These are phyloP conservation scores for Rugosomyces carneus DNA, from an alignment of 1,284 basidiomycete genomes.

Conservation along the genomic window DNA sequence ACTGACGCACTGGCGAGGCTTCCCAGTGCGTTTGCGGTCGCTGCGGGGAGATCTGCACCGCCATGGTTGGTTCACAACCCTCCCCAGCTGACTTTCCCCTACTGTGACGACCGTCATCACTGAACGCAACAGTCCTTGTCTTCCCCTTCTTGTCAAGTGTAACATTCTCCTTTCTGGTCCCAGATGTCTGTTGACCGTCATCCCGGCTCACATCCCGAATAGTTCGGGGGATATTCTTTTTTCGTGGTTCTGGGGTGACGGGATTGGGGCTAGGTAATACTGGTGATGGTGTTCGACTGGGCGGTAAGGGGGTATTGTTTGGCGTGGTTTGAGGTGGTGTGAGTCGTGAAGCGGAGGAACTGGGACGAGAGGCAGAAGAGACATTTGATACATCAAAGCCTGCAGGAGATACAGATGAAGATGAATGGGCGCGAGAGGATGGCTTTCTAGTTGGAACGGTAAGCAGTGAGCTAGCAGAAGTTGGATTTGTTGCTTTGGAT, in stretches of 20 bases:
- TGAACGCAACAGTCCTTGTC: conserved; percentile 30
- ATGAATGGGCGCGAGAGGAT: conserved; percentile 17
- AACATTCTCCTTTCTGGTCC: conserved; percentile 22
- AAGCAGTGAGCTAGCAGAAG: conserved; percentile 9
- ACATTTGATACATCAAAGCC: conserved; percentile 17
- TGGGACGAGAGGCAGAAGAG: conserved; percentile 15
- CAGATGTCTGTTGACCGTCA: conserved; percentile 44
- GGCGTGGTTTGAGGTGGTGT: conserved; percentile 15
- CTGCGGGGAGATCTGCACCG: conserved; percentile 58
- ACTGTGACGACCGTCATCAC: conserved; percentile 22
- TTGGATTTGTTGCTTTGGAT: not conserved
- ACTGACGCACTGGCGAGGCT: conserved; percentile 34
- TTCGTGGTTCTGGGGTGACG: conserved; percentile 36
- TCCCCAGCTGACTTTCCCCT: conserved; percentile 15
- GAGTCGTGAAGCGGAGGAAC: conserved; percentile 22
- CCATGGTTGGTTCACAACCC: conserved; percentile 30
- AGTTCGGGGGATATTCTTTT: conserved; percentile 16
- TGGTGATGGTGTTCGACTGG: conserved; percentile 48
- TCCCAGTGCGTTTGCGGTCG: conserved; percentile 36
- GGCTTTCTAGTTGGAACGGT: conserved; percentile 6
- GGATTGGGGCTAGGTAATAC: conserved; percentile 39
- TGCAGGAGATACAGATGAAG: conserved; percentile 18
- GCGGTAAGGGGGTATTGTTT: conserved; percentile 4
- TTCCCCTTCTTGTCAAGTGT: conserved; percentile 24
- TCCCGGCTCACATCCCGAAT: conserved; percentile 30